Percentiles rank a stretch among this genome's conserved stretches.
These are phyloP conservation scores for Calonectria naviculata DNA, from an alignment of 2,329 filamentous ascomycete species.

Conservation along the genomic window DNA sequence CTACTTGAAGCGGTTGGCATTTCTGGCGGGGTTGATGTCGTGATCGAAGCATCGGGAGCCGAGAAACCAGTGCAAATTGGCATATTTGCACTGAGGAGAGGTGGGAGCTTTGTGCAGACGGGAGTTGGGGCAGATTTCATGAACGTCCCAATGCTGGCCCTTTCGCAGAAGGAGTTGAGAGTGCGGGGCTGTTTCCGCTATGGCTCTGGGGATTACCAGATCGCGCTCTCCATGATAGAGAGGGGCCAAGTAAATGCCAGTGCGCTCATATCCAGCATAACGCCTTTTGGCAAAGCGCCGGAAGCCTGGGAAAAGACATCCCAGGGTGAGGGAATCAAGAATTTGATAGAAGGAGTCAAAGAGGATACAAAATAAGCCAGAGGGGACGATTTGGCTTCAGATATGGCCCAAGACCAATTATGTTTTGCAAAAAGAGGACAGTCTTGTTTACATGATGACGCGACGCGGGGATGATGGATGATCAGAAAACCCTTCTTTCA, in stretches of 20 bases:
- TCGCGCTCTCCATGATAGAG: conserved; percentile 57
- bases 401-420: too few species aligned
- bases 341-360: conserved; percentile 60
- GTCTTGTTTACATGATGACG: too few species aligned
- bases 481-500: too few species aligned
- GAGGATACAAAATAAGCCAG: not conserved
- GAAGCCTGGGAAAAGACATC: conserved; percentile 89
- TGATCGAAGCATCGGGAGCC: conserved; percentile 80
- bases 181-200: conserved; percentile 90
- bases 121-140: conserved; percentile 91
- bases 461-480: too few species aligned
- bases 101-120: conserved; percentile 83
- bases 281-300: conserved; percentile 73
- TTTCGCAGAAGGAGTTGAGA: conserved; percentile 88
- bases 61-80: conserved; percentile 80
- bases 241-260: conserved; percentile 54
- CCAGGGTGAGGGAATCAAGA: conserved; percentile 80
- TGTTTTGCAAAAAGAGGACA: too few species aligned
- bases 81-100: conserved; percentile 74
- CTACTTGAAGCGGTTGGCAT: not conserved
- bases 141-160: conserved; percentile 87
- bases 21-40: not conserved
- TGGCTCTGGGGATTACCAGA: conserved; percentile 84
- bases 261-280: conserved; percentile 79
- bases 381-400: too few species aligned